A percentile compares a stretch with the other conserved stretches of the same genome.
These are phyloP conservation scores for Umbilicaria muhlenbergii DNA, from an alignment of 495 filamentous ascomycete genomes.

Conservation along the genomic window DNA sequence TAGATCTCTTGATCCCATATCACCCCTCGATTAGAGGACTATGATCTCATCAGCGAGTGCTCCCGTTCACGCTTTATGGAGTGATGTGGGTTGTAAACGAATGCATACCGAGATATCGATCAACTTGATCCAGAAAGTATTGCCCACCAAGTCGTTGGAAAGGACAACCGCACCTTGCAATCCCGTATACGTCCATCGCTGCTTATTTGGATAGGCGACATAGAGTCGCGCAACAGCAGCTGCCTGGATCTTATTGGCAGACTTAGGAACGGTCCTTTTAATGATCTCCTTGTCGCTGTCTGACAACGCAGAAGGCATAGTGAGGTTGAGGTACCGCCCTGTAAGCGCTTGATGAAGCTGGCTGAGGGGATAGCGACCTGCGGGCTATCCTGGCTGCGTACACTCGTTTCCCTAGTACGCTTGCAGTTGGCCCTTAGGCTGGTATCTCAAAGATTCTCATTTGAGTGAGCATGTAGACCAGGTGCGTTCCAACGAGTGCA, in stretches of 20 bases:
- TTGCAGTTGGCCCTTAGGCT: too few relatives aligned
- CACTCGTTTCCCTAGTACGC: too few relatives aligned
- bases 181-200: slow-evolving; percentile 87
- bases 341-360: too few relatives aligned
- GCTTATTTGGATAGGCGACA: slow-evolving; percentile 73
- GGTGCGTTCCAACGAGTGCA: too few relatives aligned
- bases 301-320: slow-evolving; percentile 75
- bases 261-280: slow-evolving; percentile 77
- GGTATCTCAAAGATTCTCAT: too few relatives aligned
- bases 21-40: slow-evolving; percentile 73
- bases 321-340: too few relatives aligned
- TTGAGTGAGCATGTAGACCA: too few relatives aligned
- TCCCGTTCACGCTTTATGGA: not conserved
- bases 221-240: slow-evolving; percentile 90
- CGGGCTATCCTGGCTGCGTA: too few relatives aligned
- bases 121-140: slow-evolving; percentile 93
- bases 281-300: slow-evolving; percentile 90
- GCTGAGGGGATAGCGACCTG: too few relatives aligned
- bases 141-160: slow-evolving; percentile 83
- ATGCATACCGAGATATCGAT: slow-evolving; percentile 82
- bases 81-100: not conserved
- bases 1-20: slow-evolving; percentile 99
- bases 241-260: slow-evolving; percentile 88
- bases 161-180: slow-evolving; percentile 87
- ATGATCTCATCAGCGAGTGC: slow-evolving; percentile 10